phyloP scores from a whole-genome alignment of 2,329 filamentous ascomycete species.

The Lecanicillium sp. region DNA sequence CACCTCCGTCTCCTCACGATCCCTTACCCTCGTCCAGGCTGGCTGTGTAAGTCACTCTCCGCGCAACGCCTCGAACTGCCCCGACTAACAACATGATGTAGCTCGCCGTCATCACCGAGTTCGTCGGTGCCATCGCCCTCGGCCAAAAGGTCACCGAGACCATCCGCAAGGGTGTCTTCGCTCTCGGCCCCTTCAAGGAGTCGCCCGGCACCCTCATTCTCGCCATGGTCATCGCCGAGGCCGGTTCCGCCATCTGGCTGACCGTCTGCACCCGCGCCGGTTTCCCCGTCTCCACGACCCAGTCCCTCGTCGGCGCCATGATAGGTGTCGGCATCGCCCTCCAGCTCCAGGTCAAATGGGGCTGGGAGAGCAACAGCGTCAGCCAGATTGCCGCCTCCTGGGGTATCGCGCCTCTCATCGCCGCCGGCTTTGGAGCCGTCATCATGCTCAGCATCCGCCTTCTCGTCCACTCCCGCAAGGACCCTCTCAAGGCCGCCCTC shows the following conservation, averaged over 20 bases:
- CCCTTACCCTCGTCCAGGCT: slow-evolving; percentile 45
- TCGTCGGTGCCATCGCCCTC: slow-evolving; percentile 42
- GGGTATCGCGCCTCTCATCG: slow-evolving; percentile 18
- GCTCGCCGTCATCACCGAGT: slow-evolving; percentile 42
- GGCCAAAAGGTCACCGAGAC: slow-evolving; percentile 41
- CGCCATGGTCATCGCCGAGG: slow-evolving; percentile 33
- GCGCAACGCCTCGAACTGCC: neutral
- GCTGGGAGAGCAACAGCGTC: slow-evolving; percentile 18
- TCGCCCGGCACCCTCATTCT: slow-evolving; percentile 37
- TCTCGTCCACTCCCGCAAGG: slow-evolving; percentile 8
- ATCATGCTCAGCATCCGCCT: neutral
- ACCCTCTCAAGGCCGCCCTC: slow-evolving; percentile 18
- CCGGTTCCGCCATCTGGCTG: slow-evolving; percentile 35
- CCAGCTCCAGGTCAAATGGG: slow-evolving; percentile 23
- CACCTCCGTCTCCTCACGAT: slow-evolving; percentile 56
- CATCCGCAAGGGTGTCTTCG: slow-evolving; percentile 42
- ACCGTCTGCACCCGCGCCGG: slow-evolving; percentile 32
- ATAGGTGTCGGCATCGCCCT: slow-evolving; percentile 40
- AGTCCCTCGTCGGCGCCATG: slow-evolving; percentile 39
- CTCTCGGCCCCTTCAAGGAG: slow-evolving; percentile 30
- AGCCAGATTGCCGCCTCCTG: slow-evolving; percentile 20
- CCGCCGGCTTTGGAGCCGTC: slow-evolving; percentile 17
- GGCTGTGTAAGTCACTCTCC: slow-evolving; percentile 19
- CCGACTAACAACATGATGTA: slow-evolving; percentile 18
- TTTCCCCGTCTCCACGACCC: slow-evolving; percentile 38